Evolutionary conservation across 441 rosid genomes (phyloP), one percentile per base, ranked within the genome.

Genomic region (Euphorbia schlechtendalii): DNA sequence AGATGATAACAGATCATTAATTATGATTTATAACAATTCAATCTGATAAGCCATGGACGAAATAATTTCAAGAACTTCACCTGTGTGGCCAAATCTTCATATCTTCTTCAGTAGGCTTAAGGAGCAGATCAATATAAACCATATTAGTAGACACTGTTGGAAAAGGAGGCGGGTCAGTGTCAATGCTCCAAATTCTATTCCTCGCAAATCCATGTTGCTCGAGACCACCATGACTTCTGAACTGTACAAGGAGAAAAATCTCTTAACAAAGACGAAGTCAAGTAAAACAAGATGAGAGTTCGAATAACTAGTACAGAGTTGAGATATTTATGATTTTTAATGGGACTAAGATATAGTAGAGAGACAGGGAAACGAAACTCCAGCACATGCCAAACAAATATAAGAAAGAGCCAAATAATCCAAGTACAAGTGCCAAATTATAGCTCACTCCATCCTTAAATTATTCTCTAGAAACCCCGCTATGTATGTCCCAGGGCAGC

Each of bases 121-220:
- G n/a, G n/a, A n/a, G n/a, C n/a, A n/a, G n/a, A n/a, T n/a, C n/a
- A n/a, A n/a, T n/a, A n/a, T n/a, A n/a, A n/a, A n/a, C n/a, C n/a
- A n/a, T n/a, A n/a, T n/a, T n/a, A n/a, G n/a, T n/a, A n/a, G n/a
- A n/a, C n/a, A n/a, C n/a, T n/a, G n/a, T n/a, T n/a, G n/a, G n/a
- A n/a, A n/a, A n/a, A n/a, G n/a, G n/a, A n/a, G n/a, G n/a, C n/a
- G n/a, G n/a, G n/a, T n/a, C n/a, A n/a, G 61, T 67, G 48, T 89
- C 96, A 68, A 92, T 72, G 74, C 77, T 83, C 96, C 98, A 92
- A 40, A 83, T 56, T 79, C 86, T 86, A 72, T 86, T 92, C 77
- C 98, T 86, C 68, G 95, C 96, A 80, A 92, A 87, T 65, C 98
- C 98, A 81, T 92, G 96, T 40, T 68, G 70, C 77, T 87, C 90